These are phyloP conservation scores for Phyllosticta citribraziliensis DNA, from an alignment of 2,329 filamentous ascomycete species.

Conservation along the genomic window DNA sequence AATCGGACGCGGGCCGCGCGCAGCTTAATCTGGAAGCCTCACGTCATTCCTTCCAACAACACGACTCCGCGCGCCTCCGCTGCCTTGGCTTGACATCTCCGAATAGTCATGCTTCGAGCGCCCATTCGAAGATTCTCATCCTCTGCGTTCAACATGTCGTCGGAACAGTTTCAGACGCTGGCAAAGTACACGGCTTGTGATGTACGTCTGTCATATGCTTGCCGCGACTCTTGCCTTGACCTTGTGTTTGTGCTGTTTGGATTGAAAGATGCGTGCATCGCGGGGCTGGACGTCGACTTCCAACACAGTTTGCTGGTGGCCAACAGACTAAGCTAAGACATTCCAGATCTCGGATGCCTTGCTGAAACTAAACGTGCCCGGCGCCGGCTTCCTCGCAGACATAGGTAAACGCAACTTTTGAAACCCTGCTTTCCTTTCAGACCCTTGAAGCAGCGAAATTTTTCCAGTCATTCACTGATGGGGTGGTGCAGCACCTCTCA, in stretches of 20 bases:
- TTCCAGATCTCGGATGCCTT: constrained; percentile 61
- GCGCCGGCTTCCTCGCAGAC: constrained; percentile 58
- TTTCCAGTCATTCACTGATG: background rate
- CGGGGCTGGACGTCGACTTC: background rate
- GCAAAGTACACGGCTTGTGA: constrained; percentile 22
- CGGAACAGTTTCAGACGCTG: constrained; percentile 15
- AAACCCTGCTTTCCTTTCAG: background rate
- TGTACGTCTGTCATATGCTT: constrained; percentile 14
- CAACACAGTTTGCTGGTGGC: background rate
- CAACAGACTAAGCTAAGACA: background rate
- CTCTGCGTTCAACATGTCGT: constrained; percentile 4
- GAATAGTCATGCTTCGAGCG: background rate
- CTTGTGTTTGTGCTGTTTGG: background rate
- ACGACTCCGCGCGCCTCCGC: background rate
- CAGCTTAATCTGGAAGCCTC: background rate
- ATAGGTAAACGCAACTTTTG: constrained; percentile 31
- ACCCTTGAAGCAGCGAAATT: background rate
- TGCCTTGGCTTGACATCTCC: background rate
- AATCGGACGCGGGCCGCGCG: background rate
- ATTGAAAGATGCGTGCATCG: background rate
- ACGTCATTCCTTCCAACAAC: background rate
- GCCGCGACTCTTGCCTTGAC: background rate
- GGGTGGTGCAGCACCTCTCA: constrained; percentile 19
- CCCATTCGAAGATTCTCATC: background rate
- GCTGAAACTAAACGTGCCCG: constrained; percentile 56